phyloP scores from a whole-genome alignment of 2,329 filamentous ascomycete genomes.

The Penicillium sp. region DNA sequence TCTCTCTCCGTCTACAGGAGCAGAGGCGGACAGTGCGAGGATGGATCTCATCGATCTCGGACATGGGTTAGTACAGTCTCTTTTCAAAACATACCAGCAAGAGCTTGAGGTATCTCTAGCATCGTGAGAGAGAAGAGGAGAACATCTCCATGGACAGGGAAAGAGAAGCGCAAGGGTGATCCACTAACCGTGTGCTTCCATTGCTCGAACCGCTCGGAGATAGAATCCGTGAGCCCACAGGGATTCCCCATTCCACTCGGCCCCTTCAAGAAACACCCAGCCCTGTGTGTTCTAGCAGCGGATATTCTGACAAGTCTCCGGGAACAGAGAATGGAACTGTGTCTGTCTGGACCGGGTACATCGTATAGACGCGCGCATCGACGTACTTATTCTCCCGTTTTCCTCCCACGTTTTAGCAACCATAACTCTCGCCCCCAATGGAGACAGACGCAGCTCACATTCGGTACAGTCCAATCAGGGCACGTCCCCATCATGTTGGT shows the following conservation, averaged over 20 bases:
- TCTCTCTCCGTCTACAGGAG: background rate
- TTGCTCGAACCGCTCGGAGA: conserved; percentile 15
- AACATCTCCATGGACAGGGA: background rate
- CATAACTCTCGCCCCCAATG: background rate
- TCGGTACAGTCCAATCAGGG: background rate
- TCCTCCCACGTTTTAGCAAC: too few species aligned
- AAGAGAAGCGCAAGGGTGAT: conserved; percentile 1
- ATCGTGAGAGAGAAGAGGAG: background rate
- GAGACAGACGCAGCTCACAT: background rate
- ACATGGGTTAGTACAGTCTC: background rate
- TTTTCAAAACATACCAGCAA: background rate
- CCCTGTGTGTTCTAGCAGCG: too few species aligned
- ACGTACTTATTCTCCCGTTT: background rate
- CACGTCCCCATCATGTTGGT: background rate
- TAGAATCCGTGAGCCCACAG: conserved; percentile 15
- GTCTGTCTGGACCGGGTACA: background rate
- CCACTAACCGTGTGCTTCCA: conserved; percentile 7
- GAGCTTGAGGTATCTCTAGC: background rate
- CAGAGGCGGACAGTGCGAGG: background rate
- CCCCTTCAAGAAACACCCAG: background rate
- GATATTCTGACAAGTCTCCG: background rate
- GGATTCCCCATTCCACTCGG: conserved; percentile 5
- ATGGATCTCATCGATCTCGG: background rate
- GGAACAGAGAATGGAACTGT: background rate
- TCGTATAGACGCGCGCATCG: background rate